Conservation (phyloP, 257 asterid species). For the Solanum lycopersicoides region DNA sequence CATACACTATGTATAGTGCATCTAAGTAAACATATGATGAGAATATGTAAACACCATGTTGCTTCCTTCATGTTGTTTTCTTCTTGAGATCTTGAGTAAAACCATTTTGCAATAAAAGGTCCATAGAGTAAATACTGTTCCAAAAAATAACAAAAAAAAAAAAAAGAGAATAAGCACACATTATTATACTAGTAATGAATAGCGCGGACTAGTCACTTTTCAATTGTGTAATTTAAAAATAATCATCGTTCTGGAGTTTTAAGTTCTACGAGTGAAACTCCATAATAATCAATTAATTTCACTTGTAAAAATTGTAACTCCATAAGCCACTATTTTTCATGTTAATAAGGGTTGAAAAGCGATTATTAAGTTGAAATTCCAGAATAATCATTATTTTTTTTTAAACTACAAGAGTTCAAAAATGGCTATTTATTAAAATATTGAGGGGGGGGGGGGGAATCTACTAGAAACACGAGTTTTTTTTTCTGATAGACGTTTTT, state of each 20-base stretch:
- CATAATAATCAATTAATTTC: neutral
- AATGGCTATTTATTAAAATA: neutral
- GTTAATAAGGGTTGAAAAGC: neutral
- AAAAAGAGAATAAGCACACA: neutral
- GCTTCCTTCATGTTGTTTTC: constrained; percentile 17
- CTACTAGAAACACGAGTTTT: neutral
- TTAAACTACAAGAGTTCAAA: neutral
- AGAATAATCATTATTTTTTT: neutral
- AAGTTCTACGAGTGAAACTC: neutral
- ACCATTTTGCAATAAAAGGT: constrained; percentile 44
- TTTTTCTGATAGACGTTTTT: no score
- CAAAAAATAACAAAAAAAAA: neutral
- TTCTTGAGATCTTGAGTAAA: constrained; percentile 39
- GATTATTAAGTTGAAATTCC: neutral
- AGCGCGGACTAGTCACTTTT: neutral
- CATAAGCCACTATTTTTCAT: neutral
- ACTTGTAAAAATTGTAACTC: neutral
- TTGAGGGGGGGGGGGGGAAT: no score
- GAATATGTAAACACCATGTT: constrained; percentile 50
- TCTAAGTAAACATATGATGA: constrained; percentile 47
- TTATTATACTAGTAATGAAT: neutral
- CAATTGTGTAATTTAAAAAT: neutral
- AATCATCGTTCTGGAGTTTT: neutral
- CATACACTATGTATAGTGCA: constrained; percentile 28
- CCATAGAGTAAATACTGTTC: constrained; percentile 52